Conservation (phyloP, 2,329 filamentous ascomycete species). For the Ophiostoma perfectum region DNA sequence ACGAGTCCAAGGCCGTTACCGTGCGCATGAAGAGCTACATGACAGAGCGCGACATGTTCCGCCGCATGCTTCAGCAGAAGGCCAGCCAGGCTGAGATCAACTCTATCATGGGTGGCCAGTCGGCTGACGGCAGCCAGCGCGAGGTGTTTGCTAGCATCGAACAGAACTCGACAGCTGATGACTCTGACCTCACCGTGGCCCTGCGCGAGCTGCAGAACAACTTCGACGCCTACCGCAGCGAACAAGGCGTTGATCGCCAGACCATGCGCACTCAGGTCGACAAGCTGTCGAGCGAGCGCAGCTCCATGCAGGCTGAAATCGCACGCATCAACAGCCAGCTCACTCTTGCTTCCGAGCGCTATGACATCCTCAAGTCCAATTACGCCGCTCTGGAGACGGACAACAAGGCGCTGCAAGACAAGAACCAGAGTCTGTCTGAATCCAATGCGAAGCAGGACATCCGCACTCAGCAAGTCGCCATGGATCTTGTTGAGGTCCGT, state of each 20-base stretch:
- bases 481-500: slow-evolving; percentile 83
- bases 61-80: slow-evolving; percentile 79
- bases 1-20: slow-evolving; percentile 76
- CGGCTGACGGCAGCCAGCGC: slow-evolving; percentile 48
- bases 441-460: slow-evolving; percentile 85
- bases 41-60: slow-evolving; percentile 95
- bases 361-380: slow-evolving; percentile 84
- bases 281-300: slow-evolving; percentile 74
- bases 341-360: slow-evolving; percentile 73
- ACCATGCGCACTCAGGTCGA: slow-evolving; percentile 82
- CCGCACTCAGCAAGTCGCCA: slow-evolving; percentile 82
- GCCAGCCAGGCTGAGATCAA: slow-evolving; percentile 55
- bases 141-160: slow-evolving; percentile 56
- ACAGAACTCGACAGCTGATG: slow-evolving; percentile 41
- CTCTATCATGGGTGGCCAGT: slow-evolving; percentile 62
- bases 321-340: slow-evolving; percentile 76
- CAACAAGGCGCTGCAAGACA: slow-evolving; percentile 80
- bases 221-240: slow-evolving; percentile 83
- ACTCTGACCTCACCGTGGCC: slow-evolving; percentile 65
- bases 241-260: slow-evolving; percentile 73
- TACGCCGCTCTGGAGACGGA: slow-evolving; percentile 77
- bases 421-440: slow-evolving; percentile 70
- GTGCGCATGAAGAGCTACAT: slow-evolving; percentile 88
- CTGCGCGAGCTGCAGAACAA: slow-evolving; percentile 83
- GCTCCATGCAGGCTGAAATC: slow-evolving; percentile 72